phyloP scores from a whole-genome alignment of 129 eudicot genomes.

The Ambrosia artemisiifolia region DNA sequence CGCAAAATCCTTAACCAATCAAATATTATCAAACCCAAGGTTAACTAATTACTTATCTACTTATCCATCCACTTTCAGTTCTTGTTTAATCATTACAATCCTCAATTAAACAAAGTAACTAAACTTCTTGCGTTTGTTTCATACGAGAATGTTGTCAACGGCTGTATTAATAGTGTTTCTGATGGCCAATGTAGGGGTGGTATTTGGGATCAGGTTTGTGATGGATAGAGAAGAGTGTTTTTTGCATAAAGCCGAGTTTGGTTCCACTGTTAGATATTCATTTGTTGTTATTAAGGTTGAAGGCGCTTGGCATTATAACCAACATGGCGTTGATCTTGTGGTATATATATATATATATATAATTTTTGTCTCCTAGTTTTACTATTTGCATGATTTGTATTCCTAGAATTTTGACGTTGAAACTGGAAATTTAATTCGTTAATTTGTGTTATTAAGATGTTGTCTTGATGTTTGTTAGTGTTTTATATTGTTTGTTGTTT shows the following conservation, averaged over 20 bases:
- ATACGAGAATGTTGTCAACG: slow-evolving; percentile 40
- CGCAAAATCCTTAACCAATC: no score
- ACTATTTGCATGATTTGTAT: not conserved
- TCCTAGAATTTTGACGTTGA: not conserved
- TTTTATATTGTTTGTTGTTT: slow-evolving; percentile 5
- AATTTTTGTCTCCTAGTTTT: not conserved
- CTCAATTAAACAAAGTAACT: no score
- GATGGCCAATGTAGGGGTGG: slow-evolving; percentile 35
- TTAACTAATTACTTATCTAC: not conserved
- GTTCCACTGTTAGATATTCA: slow-evolving; percentile 66
- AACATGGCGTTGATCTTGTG: slow-evolving; percentile 87
- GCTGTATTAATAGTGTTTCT: slow-evolving; percentile 25
- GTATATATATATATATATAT: no score
- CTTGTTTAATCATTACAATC: not conserved
- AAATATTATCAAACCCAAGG: no score
- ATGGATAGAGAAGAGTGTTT: slow-evolving; percentile 86
- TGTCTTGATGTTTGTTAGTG: not conserved
- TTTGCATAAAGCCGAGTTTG: slow-evolving; percentile 72
- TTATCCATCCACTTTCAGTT: not conserved
- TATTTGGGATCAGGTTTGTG: slow-evolving; percentile 71
- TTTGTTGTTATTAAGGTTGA: slow-evolving; percentile 87
- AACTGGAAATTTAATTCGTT: no score
- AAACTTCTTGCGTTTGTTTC: no score
- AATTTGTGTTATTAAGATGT: no score
- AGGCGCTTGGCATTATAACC: slow-evolving; percentile 71